Percentiles rank a stretch among this genome's conserved stretches.
Evolutionary conservation across 768 basidiomycete genomes (phyloP).

Genomic region (Podaxis sp.): DNA sequence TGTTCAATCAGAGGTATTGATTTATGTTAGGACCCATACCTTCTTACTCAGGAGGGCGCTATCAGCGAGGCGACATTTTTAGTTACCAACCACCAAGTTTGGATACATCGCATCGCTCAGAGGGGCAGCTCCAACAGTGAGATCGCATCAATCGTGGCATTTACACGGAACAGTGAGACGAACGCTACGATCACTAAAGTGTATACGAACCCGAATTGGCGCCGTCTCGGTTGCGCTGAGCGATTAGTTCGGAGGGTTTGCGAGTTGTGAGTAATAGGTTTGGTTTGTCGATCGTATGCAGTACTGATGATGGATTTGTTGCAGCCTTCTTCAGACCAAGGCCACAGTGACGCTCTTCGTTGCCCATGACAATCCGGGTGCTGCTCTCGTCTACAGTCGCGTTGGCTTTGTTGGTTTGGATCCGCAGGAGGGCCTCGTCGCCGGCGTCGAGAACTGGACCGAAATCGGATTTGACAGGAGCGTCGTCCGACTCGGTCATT

Average conservation of each 20-base stretch:
- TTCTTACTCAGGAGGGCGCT: constrained; percentile 41
- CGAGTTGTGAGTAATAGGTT: constrained; percentile 40
- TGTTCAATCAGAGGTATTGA: neutral
- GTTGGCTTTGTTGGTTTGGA: constrained; percentile 67
- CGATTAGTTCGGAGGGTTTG: constrained; percentile 60
- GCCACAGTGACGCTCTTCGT: constrained; percentile 65
- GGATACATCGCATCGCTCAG: constrained; percentile 55
- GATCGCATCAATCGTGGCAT: constrained; percentile 67
- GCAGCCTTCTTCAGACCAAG: constrained; percentile 30
- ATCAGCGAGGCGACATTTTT: constrained; percentile 49
- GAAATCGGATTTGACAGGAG: constrained; percentile 62
- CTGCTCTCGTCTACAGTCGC: constrained; percentile 55
- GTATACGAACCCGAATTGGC: constrained; percentile 54
- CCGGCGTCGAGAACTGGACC: constrained; percentile 51
- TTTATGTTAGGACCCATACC: constrained; percentile 51
- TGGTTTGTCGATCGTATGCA: neutral
- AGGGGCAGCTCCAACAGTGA: constrained; percentile 24
- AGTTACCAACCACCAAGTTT: constrained; percentile 48
- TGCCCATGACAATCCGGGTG: constrained; percentile 48
- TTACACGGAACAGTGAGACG: constrained; percentile 56
- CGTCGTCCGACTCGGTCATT: constrained; percentile 58
- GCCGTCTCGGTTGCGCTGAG: constrained; percentile 57
- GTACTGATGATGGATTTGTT: constrained; percentile 29
- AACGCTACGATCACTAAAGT: constrained; percentile 75
- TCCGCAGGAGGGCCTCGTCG: constrained; percentile 27